Conservation (phyloP, 805 yeast species). For the Saturnispora serradocipensis region DNA sequence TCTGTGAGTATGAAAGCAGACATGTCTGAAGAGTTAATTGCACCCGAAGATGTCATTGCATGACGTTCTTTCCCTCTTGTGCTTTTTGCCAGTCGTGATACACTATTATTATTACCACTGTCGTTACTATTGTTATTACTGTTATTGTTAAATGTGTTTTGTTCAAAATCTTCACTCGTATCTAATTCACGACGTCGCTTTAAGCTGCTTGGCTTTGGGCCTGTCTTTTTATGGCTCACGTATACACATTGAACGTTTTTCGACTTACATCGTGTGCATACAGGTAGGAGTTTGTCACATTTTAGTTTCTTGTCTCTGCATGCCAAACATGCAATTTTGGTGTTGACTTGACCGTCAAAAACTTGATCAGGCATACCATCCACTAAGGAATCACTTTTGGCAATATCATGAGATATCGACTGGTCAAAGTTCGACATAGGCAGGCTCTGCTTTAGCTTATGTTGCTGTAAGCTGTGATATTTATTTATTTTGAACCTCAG, state of each 20-base stretch:
- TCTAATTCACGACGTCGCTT: slow-evolving; percentile 1
- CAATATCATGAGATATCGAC: background rate
- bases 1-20: slow-evolving; percentile 3
- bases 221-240: slow-evolving; percentile 24
- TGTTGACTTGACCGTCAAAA: slow-evolving; percentile 8
- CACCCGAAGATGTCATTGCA: background rate
- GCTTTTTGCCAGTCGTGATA: background rate
- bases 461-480: background rate
- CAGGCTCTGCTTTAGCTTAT: background rate
- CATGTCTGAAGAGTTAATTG: background rate
- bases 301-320: slow-evolving; percentile 26
- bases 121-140: background rate
- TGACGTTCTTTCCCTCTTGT: background rate
- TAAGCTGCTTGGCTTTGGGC: slow-evolving; percentile 20
- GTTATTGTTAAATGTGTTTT: background rate
- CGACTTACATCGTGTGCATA: slow-evolving; percentile 19
- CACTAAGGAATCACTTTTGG: background rate
- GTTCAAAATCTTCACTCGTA: background rate
- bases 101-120: background rate
- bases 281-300: slow-evolving; percentile 24
- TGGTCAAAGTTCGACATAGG: background rate
- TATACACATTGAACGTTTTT: slow-evolving; percentile 20
- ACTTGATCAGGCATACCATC: background rate
- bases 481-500: too few relatives aligned
- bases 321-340: slow-evolving; percentile 25